Conservation (phyloP, 345 rosid genomes). For the Reutealis trisperma region DNA sequence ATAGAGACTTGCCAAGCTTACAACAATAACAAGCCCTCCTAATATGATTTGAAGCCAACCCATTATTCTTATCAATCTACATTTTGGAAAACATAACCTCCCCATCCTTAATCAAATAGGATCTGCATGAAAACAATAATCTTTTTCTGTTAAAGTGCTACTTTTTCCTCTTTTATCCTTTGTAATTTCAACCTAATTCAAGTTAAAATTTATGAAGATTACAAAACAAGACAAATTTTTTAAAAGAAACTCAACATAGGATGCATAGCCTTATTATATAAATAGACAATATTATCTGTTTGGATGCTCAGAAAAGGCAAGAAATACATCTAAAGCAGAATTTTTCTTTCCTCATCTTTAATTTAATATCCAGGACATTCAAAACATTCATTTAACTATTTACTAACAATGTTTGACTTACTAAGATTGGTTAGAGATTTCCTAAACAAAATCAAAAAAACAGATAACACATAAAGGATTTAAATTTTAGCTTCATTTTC, state of each 20-base stretch:
- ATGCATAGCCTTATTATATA: background rate
- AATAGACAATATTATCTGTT: background rate
- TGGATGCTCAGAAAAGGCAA: background rate
- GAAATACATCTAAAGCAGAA: conserved; percentile 1
- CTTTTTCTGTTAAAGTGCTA: background rate
- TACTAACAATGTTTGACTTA: background rate
- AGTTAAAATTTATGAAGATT: background rate
- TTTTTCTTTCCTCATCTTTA: background rate
- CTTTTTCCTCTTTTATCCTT: background rate
- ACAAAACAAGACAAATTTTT: background rate
- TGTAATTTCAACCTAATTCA: conserved; percentile 24
- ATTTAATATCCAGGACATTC: background rate
- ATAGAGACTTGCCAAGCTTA: conserved; percentile 66
- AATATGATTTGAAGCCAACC: conserved; percentile 64
- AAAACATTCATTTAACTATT: background rate
- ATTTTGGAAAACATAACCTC: conserved; percentile 52
- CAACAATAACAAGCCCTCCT: conserved; percentile 60
- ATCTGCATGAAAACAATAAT: background rate
- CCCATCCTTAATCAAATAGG: conserved; percentile 37
- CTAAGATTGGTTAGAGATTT: background rate
- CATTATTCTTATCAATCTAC: conserved; percentile 51
- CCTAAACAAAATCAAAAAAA: background rate
- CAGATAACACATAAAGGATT: background rate
- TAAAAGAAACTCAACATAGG: background rate
- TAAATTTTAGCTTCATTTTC: background rate